Percentiles rank a stretch among this genome's conserved stretches.
Conservation (phyloP, 2,329 filamentous ascomycete species). For the Botrytis deweyae region DNA sequence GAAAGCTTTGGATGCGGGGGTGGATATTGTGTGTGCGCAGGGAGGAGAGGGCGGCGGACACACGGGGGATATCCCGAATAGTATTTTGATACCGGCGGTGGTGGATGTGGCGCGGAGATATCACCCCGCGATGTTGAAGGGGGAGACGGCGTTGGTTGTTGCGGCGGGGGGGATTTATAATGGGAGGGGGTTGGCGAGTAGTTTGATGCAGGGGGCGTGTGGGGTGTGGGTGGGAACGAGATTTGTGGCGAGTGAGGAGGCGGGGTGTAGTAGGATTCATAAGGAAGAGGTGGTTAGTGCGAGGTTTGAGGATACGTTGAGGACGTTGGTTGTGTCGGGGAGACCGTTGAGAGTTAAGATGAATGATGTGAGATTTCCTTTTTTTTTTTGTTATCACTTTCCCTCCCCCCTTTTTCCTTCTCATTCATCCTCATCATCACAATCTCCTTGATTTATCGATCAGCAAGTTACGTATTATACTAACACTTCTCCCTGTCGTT, state of each 20-base stretch:
- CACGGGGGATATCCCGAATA: conserved; percentile 82
- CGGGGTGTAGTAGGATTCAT: conserved; percentile 76
- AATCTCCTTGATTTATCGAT: not conserved
- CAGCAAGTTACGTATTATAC: not conserved
- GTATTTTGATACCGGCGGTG: conserved; percentile 82
- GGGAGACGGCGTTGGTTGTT: conserved; percentile 73
- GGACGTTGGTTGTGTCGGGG: conserved; percentile 80
- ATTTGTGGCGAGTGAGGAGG: conserved; percentile 82
- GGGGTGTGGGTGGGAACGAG: conserved; percentile 95
- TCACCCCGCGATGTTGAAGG: conserved; percentile 63
- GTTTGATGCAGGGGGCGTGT: conserved; percentile 81
- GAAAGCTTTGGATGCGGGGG: conserved; percentile 82
- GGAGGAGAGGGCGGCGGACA: conserved; percentile 93
- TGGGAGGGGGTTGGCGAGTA: conserved; percentile 75
- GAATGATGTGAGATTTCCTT: conserved; percentile 47
- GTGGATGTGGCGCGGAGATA: conserved; percentile 72
- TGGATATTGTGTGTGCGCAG: conserved; percentile 89
- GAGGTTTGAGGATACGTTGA: conserved; percentile 73
- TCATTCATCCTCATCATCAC: not conserved
- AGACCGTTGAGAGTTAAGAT: conserved; percentile 76
- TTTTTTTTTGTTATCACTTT: not conserved
- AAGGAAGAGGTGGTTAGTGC: conserved; percentile 83
- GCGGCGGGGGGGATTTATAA: conserved; percentile 87
- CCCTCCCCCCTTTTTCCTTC: not conserved
- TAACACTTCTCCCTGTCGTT: not conserved